These are phyloP conservation scores for Dendrobium huoshanense DNA, from an alignment of 106 monocot species.

Conservation along the genomic window DNA sequence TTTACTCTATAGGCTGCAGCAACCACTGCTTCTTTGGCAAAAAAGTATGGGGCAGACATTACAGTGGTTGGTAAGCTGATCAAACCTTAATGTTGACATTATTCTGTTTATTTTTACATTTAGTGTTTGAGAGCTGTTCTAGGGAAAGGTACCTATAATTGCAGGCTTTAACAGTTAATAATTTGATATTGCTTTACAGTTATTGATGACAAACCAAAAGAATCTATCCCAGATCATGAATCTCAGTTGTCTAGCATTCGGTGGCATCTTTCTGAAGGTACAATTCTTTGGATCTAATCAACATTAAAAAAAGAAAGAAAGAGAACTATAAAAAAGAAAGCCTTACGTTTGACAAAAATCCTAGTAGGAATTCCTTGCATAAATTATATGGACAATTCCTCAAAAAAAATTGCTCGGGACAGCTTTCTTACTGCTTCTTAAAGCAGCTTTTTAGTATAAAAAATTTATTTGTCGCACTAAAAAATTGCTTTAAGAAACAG, in stretches of 20 bases:
- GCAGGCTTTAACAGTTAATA: not conserved
- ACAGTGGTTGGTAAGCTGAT: slow-evolving; percentile 84
- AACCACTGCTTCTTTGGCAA: slow-evolving; percentile 77
- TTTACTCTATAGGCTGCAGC: slow-evolving; percentile 55
- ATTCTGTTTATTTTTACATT: not conserved
- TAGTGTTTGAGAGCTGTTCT: not conserved
- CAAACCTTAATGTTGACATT: not conserved
- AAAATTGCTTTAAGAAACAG: no score
- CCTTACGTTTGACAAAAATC: no score
- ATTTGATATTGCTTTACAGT: slow-evolving; percentile 37
- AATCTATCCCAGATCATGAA: slow-evolving; percentile 87
- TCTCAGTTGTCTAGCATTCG: slow-evolving; percentile 69
- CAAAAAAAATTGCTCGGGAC: no score
- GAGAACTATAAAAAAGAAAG: no score
- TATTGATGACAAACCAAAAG: slow-evolving; percentile 89
- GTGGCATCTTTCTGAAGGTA: slow-evolving; percentile 98
- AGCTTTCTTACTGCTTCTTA: no score
- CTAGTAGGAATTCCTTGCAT: no score
- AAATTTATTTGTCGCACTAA: no score
- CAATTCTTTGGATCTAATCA: not conserved
- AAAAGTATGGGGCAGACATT: slow-evolving; percentile 89
- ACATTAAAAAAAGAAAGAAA: not conserved
- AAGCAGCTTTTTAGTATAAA: no score
- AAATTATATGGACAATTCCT: no score
- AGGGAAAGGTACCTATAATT: not conserved